Base-by-base conservation (phyloP, 2,329 filamentous ascomycete genomes). In the Botrytis fabae region DNA sequence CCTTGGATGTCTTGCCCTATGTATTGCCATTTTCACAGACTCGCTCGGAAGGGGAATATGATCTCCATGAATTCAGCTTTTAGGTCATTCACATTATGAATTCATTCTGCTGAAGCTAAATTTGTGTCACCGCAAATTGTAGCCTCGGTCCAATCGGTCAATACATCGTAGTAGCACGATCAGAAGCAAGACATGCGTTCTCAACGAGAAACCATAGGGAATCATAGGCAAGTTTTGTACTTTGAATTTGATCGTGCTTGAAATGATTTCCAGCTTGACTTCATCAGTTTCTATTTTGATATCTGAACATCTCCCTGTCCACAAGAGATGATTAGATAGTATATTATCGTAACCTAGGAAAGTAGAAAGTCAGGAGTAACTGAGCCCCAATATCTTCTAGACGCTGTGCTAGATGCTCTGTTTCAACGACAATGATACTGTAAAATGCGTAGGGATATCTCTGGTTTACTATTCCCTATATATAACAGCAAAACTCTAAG, bases 1-100 rank as follows among this genome's bases (percentile, higher is more conserved):
- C 46, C 46, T 57, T 68, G 35, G 35, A 69, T 69, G 65, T 69
- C 51, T 69, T 69, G 65, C 65, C 65, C 51, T 69, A 69, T 57
- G 65, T 68, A 42, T 68, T 66, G 46, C 64, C 46, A 38, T n/a
- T 54, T 66, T 66, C 32, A 40, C n/a, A 54, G 44, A 20, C 18
- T 51, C 32, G n/a, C 28, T 57, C 65, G 51, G 38, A 69, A 69
- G 10, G 40, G 40, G 48, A 48, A 22, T 69, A 32, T 40, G 60
- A 66, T 71, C 60, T 65, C 35, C 60, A 65, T 66, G 44, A 54
- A 28, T 69, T 72, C 70, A 72, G 70, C 70, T 72, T 51, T 40
- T 40, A 60, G 63, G 38, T 42, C 51, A 32, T 72, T 51, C 63
- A 69, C 70, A 72, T 69, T 59, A 35, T 32, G 18, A 69, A 48